phyloP scores from a whole-genome alignment of 805 yeast genomes.

The Lipomyces japonicus region DNA sequence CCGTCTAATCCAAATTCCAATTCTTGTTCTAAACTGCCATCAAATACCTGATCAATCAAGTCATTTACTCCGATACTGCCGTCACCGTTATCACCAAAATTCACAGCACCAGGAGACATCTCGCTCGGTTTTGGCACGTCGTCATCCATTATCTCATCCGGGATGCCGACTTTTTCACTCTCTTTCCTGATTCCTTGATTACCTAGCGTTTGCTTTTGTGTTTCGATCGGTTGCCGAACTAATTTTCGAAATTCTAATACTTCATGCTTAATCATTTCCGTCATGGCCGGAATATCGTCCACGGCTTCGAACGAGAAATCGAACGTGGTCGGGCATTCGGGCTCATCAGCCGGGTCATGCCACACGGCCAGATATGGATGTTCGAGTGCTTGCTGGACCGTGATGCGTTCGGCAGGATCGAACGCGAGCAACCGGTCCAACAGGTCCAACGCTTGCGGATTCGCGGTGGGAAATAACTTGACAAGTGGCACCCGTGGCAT shows the following conservation, averaged over 20 bases:
- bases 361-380: constrained; percentile 87
- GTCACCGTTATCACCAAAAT: constrained; percentile 53
- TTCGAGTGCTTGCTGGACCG: constrained; percentile 80
- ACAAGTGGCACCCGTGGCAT: constrained; percentile 75
- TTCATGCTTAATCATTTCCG: constrained; percentile 72
- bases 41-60: constrained; percentile 31
- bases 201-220: constrained; percentile 43
- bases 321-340: constrained; percentile 69
- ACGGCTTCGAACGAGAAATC: constrained; percentile 85
- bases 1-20: constrained; percentile 67
- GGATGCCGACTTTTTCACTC: constrained; percentile 33
- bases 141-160: constrained; percentile 32
- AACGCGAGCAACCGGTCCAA: constrained; percentile 75
- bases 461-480: constrained; percentile 75
- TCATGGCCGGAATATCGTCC: constrained; percentile 73
- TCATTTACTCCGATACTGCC: constrained; percentile 53
- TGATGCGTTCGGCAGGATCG: constrained; percentile 78
- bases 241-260: constrained; percentile 72
- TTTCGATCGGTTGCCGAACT: constrained; percentile 72
- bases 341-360: constrained; percentile 91
- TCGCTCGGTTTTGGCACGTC: constrained; percentile 30
- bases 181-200: constrained; percentile 30
- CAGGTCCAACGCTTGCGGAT: constrained; percentile 76
- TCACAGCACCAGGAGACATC: constrained; percentile 29
- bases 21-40: constrained; percentile 56